phyloP scores from a whole-genome alignment of 495 filamentous ascomycete species.

The Talaromyces borbonicus region DNA sequence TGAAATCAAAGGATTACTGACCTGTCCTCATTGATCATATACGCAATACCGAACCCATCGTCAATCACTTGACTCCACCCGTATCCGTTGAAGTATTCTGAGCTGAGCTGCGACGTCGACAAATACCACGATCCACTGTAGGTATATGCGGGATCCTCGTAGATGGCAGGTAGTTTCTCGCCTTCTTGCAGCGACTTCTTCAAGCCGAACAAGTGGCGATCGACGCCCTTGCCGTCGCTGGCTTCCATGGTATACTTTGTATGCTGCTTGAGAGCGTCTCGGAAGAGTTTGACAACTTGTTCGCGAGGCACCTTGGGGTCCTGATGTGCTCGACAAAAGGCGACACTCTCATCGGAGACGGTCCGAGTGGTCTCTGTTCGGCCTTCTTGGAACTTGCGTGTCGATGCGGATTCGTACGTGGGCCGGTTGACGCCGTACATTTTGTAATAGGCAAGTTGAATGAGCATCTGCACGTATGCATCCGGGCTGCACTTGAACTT shows the following conservation, averaged over 20 bases:
- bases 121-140: conserved; percentile 90
- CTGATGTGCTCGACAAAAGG: conserved; percentile 80
- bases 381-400: conserved; percentile 88
- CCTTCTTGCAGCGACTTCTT: conserved; percentile 81
- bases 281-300: conserved; percentile 62
- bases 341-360: conserved; percentile 85
- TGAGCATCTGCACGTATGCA: conserved; percentile 96
- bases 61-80: conserved; percentile 99
- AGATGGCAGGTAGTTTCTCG: conserved; percentile 73
- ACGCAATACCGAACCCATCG: conserved; percentile 92
- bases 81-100: conserved; percentile 98
- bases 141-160: conserved; percentile 71
- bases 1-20: conserved; percentile 16
- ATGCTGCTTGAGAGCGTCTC: conserved; percentile 70
- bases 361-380: conserved; percentile 93
- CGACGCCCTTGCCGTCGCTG: conserved; percentile 84
- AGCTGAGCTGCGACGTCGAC: conserved; percentile 79
- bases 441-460: conserved; percentile 97
- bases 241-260: conserved; percentile 84
- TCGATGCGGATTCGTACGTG: conserved; percentile 95
- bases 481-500: conserved; percentile 98
- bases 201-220: conserved; percentile 92
- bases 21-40: conserved; percentile 99
- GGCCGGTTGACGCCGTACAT: conserved; percentile 98
- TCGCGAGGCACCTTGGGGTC: conserved; percentile 51